Percentiles rank a stretch among this genome's conserved stretches.
Conservation (phyloP, 495 filamentous ascomycete species). For the Penicillium canescens region DNA sequence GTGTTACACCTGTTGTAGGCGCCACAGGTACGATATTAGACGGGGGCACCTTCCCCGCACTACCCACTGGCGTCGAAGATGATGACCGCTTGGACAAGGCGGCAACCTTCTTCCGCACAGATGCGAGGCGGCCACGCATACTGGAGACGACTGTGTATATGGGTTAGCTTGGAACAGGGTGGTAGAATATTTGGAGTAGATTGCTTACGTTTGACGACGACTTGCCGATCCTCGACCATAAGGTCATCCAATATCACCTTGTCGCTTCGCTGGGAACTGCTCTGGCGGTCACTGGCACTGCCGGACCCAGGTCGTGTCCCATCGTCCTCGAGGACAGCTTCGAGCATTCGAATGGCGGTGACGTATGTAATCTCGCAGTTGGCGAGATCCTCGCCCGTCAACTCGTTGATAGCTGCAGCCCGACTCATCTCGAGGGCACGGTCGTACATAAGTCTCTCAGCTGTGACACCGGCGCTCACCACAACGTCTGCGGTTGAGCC, state of each 20-base stretch:
- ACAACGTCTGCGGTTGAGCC: constrained; percentile 63
- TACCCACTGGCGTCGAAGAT: constrained; percentile 32
- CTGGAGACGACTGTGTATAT: constrained; percentile 53
- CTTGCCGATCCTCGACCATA: constrained; percentile 70
- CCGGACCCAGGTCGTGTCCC: constrained; percentile 46
- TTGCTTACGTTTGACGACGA: constrained; percentile 67
- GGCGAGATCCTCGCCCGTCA: constrained; percentile 82
- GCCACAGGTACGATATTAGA: constrained; percentile 32
- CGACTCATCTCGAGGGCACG: constrained; percentile 95
- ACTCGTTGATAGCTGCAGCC: constrained; percentile 89
- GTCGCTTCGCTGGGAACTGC: constrained; percentile 30
- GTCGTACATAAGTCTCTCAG: constrained; percentile 97
- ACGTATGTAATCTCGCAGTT: constrained; percentile 93
- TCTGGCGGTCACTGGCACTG: constrained; percentile 28
- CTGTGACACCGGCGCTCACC: constrained; percentile 77
- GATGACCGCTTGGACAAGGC: constrained; percentile 53
- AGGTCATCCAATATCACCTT: constrained; percentile 55
- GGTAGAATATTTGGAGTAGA: background rate
- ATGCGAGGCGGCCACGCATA: constrained; percentile 55
- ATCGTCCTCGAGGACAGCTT: constrained; percentile 87
- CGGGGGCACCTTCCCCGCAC: constrained; percentile 29
- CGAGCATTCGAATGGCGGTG: constrained; percentile 89
- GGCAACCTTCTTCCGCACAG: constrained; percentile 59
- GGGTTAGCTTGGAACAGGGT: constrained; percentile 22
- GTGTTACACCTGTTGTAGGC: constrained; percentile 31